phyloP scores from a whole-genome alignment of 2,329 filamentous ascomycete genomes.

The Botrytis porri region DNA sequence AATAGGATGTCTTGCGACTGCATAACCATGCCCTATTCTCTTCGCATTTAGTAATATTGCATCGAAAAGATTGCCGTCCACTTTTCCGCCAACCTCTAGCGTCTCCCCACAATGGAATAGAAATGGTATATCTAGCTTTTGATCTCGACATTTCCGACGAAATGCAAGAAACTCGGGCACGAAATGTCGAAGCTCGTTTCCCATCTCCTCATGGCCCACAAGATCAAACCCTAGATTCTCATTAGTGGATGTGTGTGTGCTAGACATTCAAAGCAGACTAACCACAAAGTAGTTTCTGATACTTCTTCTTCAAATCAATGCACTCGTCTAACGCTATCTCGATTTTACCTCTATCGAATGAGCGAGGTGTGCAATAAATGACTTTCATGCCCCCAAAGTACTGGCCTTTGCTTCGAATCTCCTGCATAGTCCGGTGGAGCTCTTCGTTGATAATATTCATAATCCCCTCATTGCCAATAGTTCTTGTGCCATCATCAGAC shows the following conservation, averaged over 20 bases:
- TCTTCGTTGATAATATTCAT: slow-evolving; percentile 59
- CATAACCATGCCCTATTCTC: slow-evolving; percentile 72
- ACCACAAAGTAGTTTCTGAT: slow-evolving; percentile 62
- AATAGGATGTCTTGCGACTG: slow-evolving; percentile 62
- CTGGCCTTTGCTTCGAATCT: slow-evolving; percentile 41
- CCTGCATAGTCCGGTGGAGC: slow-evolving; percentile 46
- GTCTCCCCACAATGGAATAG: slow-evolving; percentile 77
- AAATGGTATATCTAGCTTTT: slow-evolving; percentile 61
- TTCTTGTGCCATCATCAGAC: slow-evolving; percentile 50
- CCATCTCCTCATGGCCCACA: slow-evolving; percentile 63
- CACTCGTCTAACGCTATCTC: slow-evolving; percentile 57
- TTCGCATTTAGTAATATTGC: slow-evolving; percentile 63
- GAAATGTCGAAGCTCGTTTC: slow-evolving; percentile 58
- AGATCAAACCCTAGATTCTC: slow-evolving; percentile 60
- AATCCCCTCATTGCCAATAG: slow-evolving; percentile 56
- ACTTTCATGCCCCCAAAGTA: slow-evolving; percentile 65
- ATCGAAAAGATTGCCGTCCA: slow-evolving; percentile 67
- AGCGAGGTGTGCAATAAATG: slow-evolving; percentile 68
- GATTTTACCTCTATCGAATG: slow-evolving; percentile 51
- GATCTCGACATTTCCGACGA: slow-evolving; percentile 47
- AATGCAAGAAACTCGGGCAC: slow-evolving; percentile 56
- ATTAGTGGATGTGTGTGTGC: not conserved
- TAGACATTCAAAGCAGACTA: slow-evolving; percentile 33
- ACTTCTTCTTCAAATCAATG: slow-evolving; percentile 55
- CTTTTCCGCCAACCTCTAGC: slow-evolving; percentile 60